Percentiles rank a stretch among this genome's conserved stretches.
Conservation (phyloP, 768 basidiomycete genomes). For the Scleroderma citrinum region DNA sequence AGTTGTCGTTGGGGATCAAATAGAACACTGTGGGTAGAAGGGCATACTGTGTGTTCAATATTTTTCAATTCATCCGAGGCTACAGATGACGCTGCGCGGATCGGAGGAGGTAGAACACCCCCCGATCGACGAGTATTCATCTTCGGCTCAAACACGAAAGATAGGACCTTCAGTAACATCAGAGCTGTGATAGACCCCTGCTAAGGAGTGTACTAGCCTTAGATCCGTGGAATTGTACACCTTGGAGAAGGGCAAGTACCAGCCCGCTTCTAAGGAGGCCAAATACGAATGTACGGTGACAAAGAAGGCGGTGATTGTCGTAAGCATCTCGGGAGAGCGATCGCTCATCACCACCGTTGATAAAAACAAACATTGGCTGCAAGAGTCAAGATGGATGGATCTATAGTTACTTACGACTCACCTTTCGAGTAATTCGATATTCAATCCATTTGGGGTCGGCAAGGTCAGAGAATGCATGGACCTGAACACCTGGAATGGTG, state of each 20-base stretch:
- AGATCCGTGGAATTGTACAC: conserved; percentile 54
- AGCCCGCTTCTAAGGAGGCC: conserved; percentile 44
- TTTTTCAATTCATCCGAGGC: conserved; percentile 12
- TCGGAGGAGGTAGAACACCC: conserved; percentile 9
- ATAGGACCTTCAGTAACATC: conserved; percentile 40
- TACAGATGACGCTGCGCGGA: conserved; percentile 5
- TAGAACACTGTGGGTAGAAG: not conserved
- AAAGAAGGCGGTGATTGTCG: conserved; percentile 30
- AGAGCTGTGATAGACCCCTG: not conserved
- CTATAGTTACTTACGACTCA: conserved; percentile 11
- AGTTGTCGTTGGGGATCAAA: not conserved
- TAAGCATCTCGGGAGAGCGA: conserved; percentile 6
- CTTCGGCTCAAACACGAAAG: conserved; percentile 50
- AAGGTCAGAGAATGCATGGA: conserved; percentile 42
- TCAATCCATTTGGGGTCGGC: conserved; percentile 44
- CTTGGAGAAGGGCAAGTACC: conserved; percentile 46
- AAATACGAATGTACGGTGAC: conserved; percentile 46
- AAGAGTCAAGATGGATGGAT: not conserved
- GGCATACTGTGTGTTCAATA: not conserved
- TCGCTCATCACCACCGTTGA: conserved; percentile 44
- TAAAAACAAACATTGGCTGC: conserved; percentile 65
- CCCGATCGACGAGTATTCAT: conserved; percentile 9
- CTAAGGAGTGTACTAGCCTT: conserved; percentile 37
- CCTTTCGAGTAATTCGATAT: conserved; percentile 39
- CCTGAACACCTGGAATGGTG: conserved; percentile 31